Evolutionary conservation across 2,329 filamentous ascomycete species (phyloP), one percentile per base, ranked within the genome.

Genomic region (Colletotrichum noveboracense): DNA sequence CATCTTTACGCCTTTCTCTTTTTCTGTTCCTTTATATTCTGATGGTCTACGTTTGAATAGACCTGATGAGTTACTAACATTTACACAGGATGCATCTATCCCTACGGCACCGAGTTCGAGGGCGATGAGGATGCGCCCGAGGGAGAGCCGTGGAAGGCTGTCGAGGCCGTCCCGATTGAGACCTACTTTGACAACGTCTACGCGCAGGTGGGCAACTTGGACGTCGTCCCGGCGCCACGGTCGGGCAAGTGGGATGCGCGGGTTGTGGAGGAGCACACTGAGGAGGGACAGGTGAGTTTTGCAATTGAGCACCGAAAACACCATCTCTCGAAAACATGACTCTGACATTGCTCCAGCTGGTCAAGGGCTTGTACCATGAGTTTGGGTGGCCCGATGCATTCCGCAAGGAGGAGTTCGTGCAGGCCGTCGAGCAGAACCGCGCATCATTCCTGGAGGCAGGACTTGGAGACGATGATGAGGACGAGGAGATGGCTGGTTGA

Each of bases 211-310:
- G 71, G 43, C 10, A 66, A 61, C 56, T 52, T 76, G 75, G 71
- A 75, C 16, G 67, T 76, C 12, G 75, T 76, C 18, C 75, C 75
- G 56, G 70, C 73, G 56, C 73, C 73, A 14, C 70, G 73, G 16
- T 65, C 73, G 7, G 73, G 73, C 13, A 75, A 73, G 34, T 75
- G 73, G 73, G 73, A 75, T 58, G 70, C 73, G 24, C 64, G 73
- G 24, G 73, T 75, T 18, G 70, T 75, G 6, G 73, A 75, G 6
- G 73, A 48, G 43, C 65, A 69, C 56, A 75, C 70, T 5, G 73
- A 75, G n/a, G 73, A 75, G 30, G 73, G 73, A 26, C 62, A 75
- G 43, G 73, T 75, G 28, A 75, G 70, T 48, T 30, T 30, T n/a
- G 14, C 8, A 26, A 16, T 14, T 34, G n/a, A 28, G 6, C 10